Evolutionary conservation across 2,329 filamentous ascomycete genomes (phyloP).

Genomic region (Dactylellina haptotyla): DNA sequence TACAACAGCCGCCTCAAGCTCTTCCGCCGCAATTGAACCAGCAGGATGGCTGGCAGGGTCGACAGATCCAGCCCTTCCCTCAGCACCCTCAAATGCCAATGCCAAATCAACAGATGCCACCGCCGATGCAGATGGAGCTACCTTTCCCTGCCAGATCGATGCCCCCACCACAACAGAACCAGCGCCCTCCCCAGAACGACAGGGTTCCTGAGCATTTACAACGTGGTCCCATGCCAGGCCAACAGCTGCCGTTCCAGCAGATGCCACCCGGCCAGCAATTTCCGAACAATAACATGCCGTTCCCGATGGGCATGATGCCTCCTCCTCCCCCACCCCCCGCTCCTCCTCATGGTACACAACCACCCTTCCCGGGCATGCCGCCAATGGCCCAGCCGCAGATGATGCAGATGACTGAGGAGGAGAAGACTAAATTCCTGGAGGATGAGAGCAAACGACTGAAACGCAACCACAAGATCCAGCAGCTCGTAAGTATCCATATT

Average conservation of each 20-base stretch:
- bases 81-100: constrained; percentile 59
- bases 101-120: constrained; percentile 58
- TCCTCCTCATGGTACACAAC: constrained; percentile 30
- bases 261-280: constrained; percentile 62
- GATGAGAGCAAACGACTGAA: constrained; percentile 96
- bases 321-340: no score
- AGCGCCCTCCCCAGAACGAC: constrained; percentile 59
- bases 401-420: constrained; percentile 75
- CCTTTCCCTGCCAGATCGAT: constrained; percentile 59
- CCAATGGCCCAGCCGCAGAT: constrained; percentile 41
- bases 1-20: background rate
- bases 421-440: constrained; percentile 82
- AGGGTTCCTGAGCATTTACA: constrained; percentile 60
- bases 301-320: constrained; percentile 65
- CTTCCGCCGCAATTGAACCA: constrained; percentile 56
- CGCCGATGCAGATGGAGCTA: constrained; percentile 57
- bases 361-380: constrained; percentile 37
- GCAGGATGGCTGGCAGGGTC: constrained; percentile 45
- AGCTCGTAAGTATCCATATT: constrained; percentile 54
- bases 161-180: constrained; percentile 58
- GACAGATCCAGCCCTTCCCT: constrained; percentile 56
- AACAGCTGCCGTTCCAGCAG: constrained; percentile 60
- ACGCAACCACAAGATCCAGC: constrained; percentile 90
- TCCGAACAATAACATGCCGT: constrained; percentile 70
- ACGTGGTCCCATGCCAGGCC: constrained; percentile 54